Evolutionary conservation across 1,139 yeast genomes (phyloP), one percentile per base, ranked within the genome.

Genomic region (Suhomyces chickasaworum): DNA sequence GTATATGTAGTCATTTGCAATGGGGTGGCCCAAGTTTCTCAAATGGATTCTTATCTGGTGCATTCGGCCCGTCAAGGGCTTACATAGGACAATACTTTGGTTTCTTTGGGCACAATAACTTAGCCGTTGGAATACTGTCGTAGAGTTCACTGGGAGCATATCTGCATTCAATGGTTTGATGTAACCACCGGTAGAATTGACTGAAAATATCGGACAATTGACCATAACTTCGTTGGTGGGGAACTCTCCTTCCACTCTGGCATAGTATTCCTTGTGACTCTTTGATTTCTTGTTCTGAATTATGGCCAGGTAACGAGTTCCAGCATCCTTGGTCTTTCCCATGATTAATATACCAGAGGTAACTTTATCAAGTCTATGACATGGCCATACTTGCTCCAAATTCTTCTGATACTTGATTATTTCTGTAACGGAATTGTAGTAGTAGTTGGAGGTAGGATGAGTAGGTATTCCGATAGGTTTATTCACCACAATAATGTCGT

Each of bases 381-480:
- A 81, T 0, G 89, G 84, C 66, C 78, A 73, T 2, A 78, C 66
- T 10, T 66, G 57, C 2, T 57, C 59, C 2, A 71, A 51, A 0
- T 58, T 54, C 29, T 63, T 51, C 41, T 79, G 79, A 17, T 60
- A 54, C 50, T 78, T 76, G 44, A 85, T 53, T 0, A 84, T 69
- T 59, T 85, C 89, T 0, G 84, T 78, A 18, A 86, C 59, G 0
- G 89, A 73, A 56, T 88, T 86, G 54, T 73, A 75, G 50, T 68
- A 67, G 58, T 80, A 87, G 45, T 77, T 77, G 3, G 89, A 89
- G 0, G 88, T 80, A 0, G 96, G 95, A 63, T 88, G 96, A 1
- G 88, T 83, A 0, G 95, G 95, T 0, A 87, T 69, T 0, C 95
- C 95, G 8, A 80, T 69, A 0, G 95, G 95, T 57, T 88, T 88